A percentile compares a stretch with the other conserved stretches of the same genome.
phyloP scores from a whole-genome alignment of 768 basidiomycete species.

The Macrolepiota dolichaula region DNA sequence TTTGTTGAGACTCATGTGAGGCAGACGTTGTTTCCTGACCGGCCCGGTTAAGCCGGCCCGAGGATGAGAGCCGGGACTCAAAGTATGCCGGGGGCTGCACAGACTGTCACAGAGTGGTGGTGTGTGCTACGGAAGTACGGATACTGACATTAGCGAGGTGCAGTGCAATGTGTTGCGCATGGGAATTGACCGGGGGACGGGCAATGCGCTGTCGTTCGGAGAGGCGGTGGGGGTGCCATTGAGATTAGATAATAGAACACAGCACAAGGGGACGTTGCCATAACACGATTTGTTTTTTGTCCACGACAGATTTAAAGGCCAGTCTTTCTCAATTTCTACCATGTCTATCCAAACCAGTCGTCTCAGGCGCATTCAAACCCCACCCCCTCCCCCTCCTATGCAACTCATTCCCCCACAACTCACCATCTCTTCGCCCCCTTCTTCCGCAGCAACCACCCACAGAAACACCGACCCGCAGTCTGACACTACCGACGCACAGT shows the following conservation, averaged over 20 bases:
- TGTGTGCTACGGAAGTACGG: too few relatives aligned
- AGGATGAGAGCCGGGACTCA: too few relatives aligned
- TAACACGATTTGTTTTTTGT: not conserved
- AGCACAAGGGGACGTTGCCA: not conserved
- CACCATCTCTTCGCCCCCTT: not conserved
- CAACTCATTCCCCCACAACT: not conserved
- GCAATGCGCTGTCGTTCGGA: not conserved
- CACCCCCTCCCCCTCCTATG: not conserved
- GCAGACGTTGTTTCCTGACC: not conserved
- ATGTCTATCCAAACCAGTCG: not conserved
- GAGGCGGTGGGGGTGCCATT: too few relatives aligned
- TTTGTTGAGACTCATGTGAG: not conserved
- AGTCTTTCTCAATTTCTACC: too few relatives aligned
- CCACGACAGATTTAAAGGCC: not conserved
- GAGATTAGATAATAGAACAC: not conserved
- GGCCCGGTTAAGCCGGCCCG: not conserved
- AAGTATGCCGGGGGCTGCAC: too few relatives aligned
- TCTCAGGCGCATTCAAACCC: conserved; percentile 6
- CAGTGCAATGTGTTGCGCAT: not conserved
- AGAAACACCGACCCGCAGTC: not conserved
- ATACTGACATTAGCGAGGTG: not conserved
- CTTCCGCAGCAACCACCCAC: not conserved
- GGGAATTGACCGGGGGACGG: not conserved
- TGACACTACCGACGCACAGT: not conserved
- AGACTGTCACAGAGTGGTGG: too few relatives aligned